Evolutionary conservation across 1,139 yeast species (phyloP).

Genomic region (Geotrichum restrictum): DNA sequence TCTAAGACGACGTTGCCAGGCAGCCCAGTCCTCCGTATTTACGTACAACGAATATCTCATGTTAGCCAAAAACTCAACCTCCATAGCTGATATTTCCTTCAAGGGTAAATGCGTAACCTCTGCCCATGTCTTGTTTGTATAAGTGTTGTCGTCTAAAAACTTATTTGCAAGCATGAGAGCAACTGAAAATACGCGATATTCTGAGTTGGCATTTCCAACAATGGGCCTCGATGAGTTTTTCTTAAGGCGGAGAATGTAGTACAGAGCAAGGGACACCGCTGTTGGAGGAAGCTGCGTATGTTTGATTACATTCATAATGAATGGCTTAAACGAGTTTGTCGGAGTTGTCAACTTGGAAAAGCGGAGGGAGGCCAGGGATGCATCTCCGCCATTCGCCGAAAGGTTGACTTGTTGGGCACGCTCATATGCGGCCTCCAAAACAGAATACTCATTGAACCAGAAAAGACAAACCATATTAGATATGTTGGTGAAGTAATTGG

Average conservation of each 20-base stretch:
- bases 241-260: constrained; percentile 38
- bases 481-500: constrained; percentile 28
- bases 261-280: constrained; percentile 38
- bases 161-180: constrained; percentile 81
- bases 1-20: constrained; percentile 32
- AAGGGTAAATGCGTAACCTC: constrained; percentile 77
- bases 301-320: constrained; percentile 32
- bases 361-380: background rate
- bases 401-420: constrained; percentile 20
- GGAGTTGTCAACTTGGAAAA: constrained; percentile 25
- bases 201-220: constrained; percentile 38
- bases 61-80: constrained; percentile 44
- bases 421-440: constrained; percentile 23
- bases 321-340: constrained; percentile 27
- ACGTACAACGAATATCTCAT: constrained; percentile 36
- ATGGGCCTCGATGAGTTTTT: constrained; percentile 28
- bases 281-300: constrained; percentile 38
- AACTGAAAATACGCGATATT: constrained; percentile 60
- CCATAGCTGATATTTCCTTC: constrained; percentile 57
- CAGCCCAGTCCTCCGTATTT: constrained; percentile 31
- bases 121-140: constrained; percentile 88
- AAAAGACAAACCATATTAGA: constrained; percentile 36
- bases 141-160: constrained; percentile 89
- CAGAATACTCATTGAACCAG: constrained; percentile 32
- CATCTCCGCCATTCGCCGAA: background rate